Evolutionary conservation across 2,329 filamentous ascomycete genomes (phyloP).

Genomic region (Lithohypha guttulata): DNA sequence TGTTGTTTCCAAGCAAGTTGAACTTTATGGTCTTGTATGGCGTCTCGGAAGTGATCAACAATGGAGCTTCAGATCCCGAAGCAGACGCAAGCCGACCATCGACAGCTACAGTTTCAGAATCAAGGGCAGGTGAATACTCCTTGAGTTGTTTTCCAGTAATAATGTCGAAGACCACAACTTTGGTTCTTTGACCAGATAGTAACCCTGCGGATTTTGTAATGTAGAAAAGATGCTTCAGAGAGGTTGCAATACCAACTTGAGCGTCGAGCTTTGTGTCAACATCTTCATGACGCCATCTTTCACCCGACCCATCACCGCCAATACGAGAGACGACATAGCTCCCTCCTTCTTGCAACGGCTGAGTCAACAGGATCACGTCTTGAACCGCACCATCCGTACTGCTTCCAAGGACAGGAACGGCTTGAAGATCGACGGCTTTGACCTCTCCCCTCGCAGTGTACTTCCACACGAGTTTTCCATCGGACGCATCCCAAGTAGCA

Average conservation of each 20-base stretch:
- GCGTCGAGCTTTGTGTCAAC: constrained; percentile 51
- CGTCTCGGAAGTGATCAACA: constrained; percentile 37
- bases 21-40: constrained; percentile 33
- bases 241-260: constrained; percentile 66
- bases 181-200: constrained; percentile 62
- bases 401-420: constrained; percentile 24
- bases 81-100: constrained; percentile 10
- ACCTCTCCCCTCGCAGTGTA: constrained; percentile 43
- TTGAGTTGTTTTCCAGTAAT: constrained; percentile 61
- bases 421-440: constrained; percentile 23
- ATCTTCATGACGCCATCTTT: constrained; percentile 70
- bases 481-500: constrained; percentile 71
- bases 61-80: constrained; percentile 30
- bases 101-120: constrained; percentile 51
- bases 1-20: constrained; percentile 35
- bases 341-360: constrained; percentile 48
- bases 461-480: constrained; percentile 70
- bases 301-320: constrained; percentile 58
- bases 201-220: constrained; percentile 59
- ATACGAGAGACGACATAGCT: constrained; percentile 47
- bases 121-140: constrained; percentile 61
- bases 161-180: constrained; percentile 62
- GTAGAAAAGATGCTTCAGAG: constrained; percentile 59
- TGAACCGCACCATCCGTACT: constrained; percentile 50
- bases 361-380: constrained; percentile 58